These are phyloP conservation scores for Kitagawia praeruptora DNA, from an alignment of 129 eudicot genomes.

Conservation along the genomic window DNA sequence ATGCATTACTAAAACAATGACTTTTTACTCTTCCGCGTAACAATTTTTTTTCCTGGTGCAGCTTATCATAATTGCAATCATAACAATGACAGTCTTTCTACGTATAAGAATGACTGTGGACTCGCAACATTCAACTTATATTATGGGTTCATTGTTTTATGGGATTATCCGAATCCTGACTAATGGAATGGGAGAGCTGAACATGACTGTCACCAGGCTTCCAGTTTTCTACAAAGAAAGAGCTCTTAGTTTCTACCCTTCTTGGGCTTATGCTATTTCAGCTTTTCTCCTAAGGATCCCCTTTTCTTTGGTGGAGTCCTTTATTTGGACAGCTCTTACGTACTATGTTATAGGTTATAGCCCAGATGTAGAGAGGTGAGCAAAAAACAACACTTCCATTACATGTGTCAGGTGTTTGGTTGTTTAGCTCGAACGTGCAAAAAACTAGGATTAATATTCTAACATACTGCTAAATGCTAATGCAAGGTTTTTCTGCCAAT, in stretches of 20 bases:
- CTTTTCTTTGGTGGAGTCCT: constrained; percentile 19
- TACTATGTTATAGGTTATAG: constrained; percentile 34
- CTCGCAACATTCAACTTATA: constrained; percentile 17
- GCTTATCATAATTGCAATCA: constrained; percentile 17
- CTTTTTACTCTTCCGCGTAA: not conserved
- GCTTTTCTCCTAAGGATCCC: constrained; percentile 31
- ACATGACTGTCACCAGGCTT: constrained; percentile 36
- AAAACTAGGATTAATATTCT: not conserved
- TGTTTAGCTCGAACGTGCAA: not conserved
- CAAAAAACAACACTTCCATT: not conserved
- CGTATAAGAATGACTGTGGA: constrained; percentile 27
- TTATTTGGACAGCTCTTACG: constrained; percentile 27
- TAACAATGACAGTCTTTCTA: constrained; percentile 24
- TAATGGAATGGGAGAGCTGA: constrained; percentile 31
- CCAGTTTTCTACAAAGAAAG: constrained; percentile 41
- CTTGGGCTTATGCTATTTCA: constrained; percentile 44
- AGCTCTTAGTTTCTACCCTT: constrained; percentile 34
- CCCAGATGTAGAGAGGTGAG: constrained; percentile 32
- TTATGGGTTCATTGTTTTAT: constrained; percentile 31
- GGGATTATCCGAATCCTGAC: constrained; percentile 20
- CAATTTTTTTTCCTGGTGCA: constrained; percentile 8
- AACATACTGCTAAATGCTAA: not conserved
- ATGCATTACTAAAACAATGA: not conserved
- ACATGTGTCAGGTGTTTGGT: not conserved
- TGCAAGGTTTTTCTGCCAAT: constrained; percentile 21